These are phyloP conservation scores for Stagonosporopsis tanaceti DNA, from an alignment of 2,329 filamentous ascomycete genomes.

Conservation along the genomic window DNA sequence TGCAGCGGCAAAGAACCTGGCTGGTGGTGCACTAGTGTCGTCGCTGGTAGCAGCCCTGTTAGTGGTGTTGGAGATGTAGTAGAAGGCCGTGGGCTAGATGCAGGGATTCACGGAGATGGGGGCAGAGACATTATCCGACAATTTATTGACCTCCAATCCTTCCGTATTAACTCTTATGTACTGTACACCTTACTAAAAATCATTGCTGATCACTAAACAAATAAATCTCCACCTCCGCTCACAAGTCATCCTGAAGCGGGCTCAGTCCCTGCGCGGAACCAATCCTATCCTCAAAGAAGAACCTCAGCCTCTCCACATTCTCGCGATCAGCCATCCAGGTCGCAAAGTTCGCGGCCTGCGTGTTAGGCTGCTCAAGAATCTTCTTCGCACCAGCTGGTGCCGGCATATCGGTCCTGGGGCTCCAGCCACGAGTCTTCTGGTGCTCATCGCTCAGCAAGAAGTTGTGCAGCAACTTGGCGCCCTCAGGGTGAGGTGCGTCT, in stretches of 20 bases:
- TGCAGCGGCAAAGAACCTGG: background rate
- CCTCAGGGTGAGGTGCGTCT: conserved; percentile 59
- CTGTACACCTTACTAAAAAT: background rate
- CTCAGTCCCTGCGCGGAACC: conserved; percentile 55
- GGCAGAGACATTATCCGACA: too few species aligned
- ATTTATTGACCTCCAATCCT: background rate
- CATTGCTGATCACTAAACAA: background rate
- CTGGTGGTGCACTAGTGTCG: background rate
- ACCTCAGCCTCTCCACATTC: conserved; percentile 52
- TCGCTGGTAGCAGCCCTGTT: background rate
- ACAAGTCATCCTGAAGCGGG: conserved; percentile 42
- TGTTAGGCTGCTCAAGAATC: conserved; percentile 44
- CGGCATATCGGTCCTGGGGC: conserved; percentile 47
- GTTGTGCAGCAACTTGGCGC: conserved; percentile 60
- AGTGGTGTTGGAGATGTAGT: background rate
- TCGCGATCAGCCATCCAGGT: conserved; percentile 55
- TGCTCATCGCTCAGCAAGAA: conserved; percentile 56
- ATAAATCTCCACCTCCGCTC: background rate
- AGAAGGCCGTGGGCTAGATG: background rate
- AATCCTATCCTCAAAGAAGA: conserved; percentile 55
- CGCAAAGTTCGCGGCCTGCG: conserved; percentile 51
- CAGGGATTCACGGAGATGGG: background rate
- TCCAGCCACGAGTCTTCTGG: conserved; percentile 49
- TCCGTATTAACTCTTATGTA: background rate
- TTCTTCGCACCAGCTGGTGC: conserved; percentile 38